Percentiles rank a stretch among this genome's conserved stretches.
Evolutionary conservation across 176 grass and related monocot species (phyloP).

Genomic region (Triticum dicoccoides): DNA sequence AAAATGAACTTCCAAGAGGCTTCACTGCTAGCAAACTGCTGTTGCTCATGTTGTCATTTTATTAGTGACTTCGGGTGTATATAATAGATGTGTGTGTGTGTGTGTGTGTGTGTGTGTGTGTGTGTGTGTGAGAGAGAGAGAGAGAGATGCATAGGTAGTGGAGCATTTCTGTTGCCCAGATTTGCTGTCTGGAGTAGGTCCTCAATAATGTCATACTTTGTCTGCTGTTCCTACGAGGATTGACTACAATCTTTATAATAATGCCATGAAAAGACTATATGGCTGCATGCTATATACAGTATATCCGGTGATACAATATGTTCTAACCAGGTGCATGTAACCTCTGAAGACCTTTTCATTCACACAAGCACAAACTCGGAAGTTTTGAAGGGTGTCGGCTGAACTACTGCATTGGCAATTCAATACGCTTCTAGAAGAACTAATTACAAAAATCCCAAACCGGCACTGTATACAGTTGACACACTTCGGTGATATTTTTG

Average conservation of each 20-base stretch:
- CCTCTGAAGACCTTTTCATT: not conserved
- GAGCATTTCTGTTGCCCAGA: conserved; percentile 3
- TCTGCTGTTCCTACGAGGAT: conserved; percentile 16
- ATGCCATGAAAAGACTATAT: not conserved
- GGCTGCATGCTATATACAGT: not conserved
- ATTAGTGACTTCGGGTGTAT: not conserved
- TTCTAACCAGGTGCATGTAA: not conserved
- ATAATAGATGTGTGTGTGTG: not conserved
- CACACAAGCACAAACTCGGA: not conserved
- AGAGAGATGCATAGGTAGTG: not conserved
- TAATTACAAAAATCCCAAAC: not conserved
- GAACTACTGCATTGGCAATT: not conserved
- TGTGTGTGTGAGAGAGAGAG: not conserved
- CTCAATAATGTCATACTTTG: conserved; percentile 21
- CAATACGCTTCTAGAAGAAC: not conserved
- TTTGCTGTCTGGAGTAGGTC: not conserved
- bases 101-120: no score
- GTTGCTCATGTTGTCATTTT: no score
- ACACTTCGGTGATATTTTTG: not conserved
- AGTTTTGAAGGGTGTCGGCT: not conserved
- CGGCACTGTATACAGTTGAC: not conserved
- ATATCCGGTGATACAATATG: no score
- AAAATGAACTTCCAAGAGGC: not conserved
- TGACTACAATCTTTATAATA: not conserved
- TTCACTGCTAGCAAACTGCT: no score